Evolutionary conservation across 2,329 filamentous ascomycete species (phyloP).

Genomic region (Leptosphaerulina australis): DNA sequence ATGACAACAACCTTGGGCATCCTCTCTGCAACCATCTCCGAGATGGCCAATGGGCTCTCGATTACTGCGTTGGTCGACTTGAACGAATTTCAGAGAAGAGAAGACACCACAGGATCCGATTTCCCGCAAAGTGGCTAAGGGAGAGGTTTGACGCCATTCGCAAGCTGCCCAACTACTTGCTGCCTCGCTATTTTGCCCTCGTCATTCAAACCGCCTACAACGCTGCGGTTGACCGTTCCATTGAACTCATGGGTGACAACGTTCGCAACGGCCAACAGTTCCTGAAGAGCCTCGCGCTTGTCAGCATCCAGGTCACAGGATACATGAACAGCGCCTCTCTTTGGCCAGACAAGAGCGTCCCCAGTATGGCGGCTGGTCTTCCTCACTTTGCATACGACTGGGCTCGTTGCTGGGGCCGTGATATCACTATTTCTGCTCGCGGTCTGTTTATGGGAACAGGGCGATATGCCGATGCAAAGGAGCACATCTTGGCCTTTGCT

Average conservation of each 20-base stretch:
- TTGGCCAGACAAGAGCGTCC: constrained; percentile 82
- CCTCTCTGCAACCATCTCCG: constrained; percentile 92
- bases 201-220: constrained; percentile 86
- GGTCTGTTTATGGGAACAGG: constrained; percentile 91
- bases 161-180: constrained; percentile 82
- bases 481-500: constrained; percentile 93
- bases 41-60: constrained; percentile 88
- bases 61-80: constrained; percentile 81
- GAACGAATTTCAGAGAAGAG: constrained; percentile 71
- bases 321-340: constrained; percentile 88
- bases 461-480: constrained; percentile 83
- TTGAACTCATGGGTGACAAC: constrained; percentile 79
- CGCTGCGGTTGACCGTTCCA: constrained; percentile 76
- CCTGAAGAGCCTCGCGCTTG: constrained; percentile 84
- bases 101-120: constrained; percentile 66
- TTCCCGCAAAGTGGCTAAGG: constrained; percentile 77
- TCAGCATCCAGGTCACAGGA: constrained; percentile 89
- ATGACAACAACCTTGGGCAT: constrained; percentile 89
- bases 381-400: constrained; percentile 94
- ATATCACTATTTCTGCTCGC: constrained; percentile 94
- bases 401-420: constrained; percentile 96
- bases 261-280: constrained; percentile 85
- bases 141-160: constrained; percentile 86
- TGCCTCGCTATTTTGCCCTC: constrained; percentile 91
- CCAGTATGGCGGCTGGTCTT: constrained; percentile 86